Evolutionary conservation across 176 grass and related monocot genomes (phyloP).

Genomic region (Eragrostis nindensis): DNA sequence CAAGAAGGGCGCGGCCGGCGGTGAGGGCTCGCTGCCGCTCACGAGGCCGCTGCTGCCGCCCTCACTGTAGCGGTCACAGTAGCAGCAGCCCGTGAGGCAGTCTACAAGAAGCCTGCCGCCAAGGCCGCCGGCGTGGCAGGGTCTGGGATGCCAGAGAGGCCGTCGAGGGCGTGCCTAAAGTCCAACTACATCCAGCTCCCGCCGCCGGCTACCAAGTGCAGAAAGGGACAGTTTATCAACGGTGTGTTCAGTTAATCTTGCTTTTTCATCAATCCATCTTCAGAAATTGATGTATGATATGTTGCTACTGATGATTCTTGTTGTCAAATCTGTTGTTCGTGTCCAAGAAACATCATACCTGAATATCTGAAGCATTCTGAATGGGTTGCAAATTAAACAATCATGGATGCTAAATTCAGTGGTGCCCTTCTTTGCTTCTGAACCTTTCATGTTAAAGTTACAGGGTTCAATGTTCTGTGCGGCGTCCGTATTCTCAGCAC

Average conservation of each 20-base stretch:
- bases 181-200: constrained; percentile 66
- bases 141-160: background rate
- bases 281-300: background rate
- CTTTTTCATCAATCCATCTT: background rate
- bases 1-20: constrained; percentile 1
- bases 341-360: background rate
- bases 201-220: constrained; percentile 63
- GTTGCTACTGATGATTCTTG: background rate
- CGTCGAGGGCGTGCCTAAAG: constrained; percentile 44
- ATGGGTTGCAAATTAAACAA: background rate
- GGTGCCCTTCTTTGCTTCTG: background rate
- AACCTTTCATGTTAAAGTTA: background rate
- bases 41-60: constrained; percentile 48
- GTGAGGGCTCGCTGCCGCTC: constrained; percentile 37
- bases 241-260: constrained; percentile 31
- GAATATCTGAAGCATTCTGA: background rate
- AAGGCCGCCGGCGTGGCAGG: background rate
- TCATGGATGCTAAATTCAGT: background rate
- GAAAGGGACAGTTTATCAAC: constrained; percentile 63
- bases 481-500: constrained; percentile 69
- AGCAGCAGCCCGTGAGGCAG: background rate
- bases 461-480: constrained; percentile 75
- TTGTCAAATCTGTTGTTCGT: background rate
- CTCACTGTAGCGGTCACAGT: constrained; percentile 23
- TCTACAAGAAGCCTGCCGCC: constrained; percentile 30